Conservation (phyloP, 2,329 filamentous ascomycete genomes). For the Xylariaceae sp. region DNA sequence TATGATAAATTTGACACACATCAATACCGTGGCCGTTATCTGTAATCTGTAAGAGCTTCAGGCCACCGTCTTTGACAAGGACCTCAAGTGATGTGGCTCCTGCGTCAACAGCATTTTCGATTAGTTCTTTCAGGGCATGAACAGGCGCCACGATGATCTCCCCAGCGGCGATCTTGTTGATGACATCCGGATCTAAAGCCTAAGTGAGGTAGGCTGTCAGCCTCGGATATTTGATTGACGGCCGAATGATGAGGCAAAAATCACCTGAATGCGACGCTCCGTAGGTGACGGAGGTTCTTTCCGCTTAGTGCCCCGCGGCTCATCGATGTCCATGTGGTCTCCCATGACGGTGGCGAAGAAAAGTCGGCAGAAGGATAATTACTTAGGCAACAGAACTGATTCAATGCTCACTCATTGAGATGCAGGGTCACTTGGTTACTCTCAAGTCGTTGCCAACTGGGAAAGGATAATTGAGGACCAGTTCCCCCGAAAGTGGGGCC, state of each 20-base stretch:
- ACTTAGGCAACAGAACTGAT: neutral
- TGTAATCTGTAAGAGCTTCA: conserved; percentile 93
- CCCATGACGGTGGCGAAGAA: conserved; percentile 23
- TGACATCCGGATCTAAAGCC: conserved; percentile 85
- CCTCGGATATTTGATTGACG: neutral
- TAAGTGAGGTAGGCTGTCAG: conserved; percentile 37
- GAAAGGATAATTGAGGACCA: neutral
- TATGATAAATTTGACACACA: conserved; percentile 47
- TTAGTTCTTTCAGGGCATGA: conserved; percentile 91
- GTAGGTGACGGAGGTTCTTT: conserved; percentile 41
- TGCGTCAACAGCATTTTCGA: conserved; percentile 97
- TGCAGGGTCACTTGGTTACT: neutral
- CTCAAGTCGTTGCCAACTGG: neutral
- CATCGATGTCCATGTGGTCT: conserved; percentile 45
- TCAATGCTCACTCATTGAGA: neutral
- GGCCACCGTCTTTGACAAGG: conserved; percentile 86
- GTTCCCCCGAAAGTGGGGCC: neutral
- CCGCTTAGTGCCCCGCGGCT: conserved; percentile 44
- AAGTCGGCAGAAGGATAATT: neutral
- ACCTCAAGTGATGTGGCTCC: conserved; percentile 89
- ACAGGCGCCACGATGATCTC: conserved; percentile 98
- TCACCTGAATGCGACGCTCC: conserved; percentile 47
- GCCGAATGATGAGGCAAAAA: conserved; percentile 16
- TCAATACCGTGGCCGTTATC: conserved; percentile 96
- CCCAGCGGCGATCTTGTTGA: conserved; percentile 97